Evolutionary conservation across 352 stramenopile genomes (phyloP), one percentile per base, ranked within the genome.

Genomic region (Phytopythium vexans): DNA sequence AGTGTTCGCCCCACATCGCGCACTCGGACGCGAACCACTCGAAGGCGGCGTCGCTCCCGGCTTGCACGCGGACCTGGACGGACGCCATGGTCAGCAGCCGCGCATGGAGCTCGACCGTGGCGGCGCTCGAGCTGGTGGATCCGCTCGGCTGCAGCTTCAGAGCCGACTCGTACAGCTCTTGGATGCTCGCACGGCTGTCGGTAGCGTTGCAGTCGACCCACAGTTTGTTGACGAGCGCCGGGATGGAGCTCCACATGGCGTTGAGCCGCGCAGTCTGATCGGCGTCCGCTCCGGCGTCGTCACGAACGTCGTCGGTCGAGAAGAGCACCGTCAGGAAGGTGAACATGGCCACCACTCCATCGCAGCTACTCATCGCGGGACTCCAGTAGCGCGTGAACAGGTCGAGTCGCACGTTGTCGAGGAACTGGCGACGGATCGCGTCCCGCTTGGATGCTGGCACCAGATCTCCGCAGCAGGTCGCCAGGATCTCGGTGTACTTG

Each of bases 341-440:
- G 44, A 49, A 49, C 44, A 40, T 27, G 31, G 31, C 44, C 27
- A 49, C 44, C 31, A 49, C 44, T 11, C 27, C 33, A 7, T 27
- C 44, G 9, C 2, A 14, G 0, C 31, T 31, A 3, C 31, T 32
- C 32, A 10, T 49, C 44, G 37, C 44, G 10, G 44, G 44, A 32
- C 27, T 49, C 44, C 44, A 49, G 44, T 49, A 49, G 44, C 44
- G 44, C 44, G 44, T 32, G 44, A 49, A 49, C 44, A 51, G 45
- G 33, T 51, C 45, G 12, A 51, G 45, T 3, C 45, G 6, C 31
- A 51, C 32, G 3, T 51, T 51, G 8, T 14, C 33, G 32, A 51
- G 45, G 45, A 51, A 51, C 12, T 34, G n/a, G 12, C 31, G 31
- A 8, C 31, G 33, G 32, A 51, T 32, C 31, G 33, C 12, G 9